Evolutionary conservation across 306 rosid genomes (phyloP).

Genomic region (Boehmeria nivea): DNA sequence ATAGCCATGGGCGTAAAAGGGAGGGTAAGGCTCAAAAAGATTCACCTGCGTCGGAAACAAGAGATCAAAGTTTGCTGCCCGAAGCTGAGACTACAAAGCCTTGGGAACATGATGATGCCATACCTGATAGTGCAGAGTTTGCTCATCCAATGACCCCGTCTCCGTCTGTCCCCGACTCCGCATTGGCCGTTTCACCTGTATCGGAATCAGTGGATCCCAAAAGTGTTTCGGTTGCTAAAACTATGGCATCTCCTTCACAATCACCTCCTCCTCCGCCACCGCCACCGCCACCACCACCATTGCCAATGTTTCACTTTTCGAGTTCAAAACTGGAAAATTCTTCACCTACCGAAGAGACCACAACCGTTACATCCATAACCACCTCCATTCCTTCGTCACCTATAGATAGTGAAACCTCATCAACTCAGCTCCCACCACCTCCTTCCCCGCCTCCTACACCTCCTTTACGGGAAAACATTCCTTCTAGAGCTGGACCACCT

Average conservation of each 20-base stretch:
- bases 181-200: constrained; percentile 8
- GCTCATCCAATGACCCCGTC: constrained; percentile 4
- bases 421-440: constrained; percentile 32
- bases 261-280: constrained; percentile 27
- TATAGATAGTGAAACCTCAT: no score
- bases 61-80: not conserved
- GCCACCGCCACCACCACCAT: constrained; percentile 19
- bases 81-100: constrained; percentile 18
- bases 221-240: constrained; percentile 24
- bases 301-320: constrained; percentile 19
- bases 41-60: constrained; percentile 10
- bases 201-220: constrained; percentile 33
- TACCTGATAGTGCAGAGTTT: constrained; percentile 9
- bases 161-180: constrained; percentile 17
- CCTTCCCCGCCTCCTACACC: constrained; percentile 36
- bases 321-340: constrained; percentile 22
- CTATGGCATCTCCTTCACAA: constrained; percentile 32
- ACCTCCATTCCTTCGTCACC: no score
- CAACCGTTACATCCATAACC: constrained; percentile 32
- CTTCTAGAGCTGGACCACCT: constrained; percentile 26
- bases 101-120: constrained; percentile 12
- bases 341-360: constrained; percentile 18
- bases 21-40: constrained; percentile 26
- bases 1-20: constrained; percentile 20
- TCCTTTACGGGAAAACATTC: constrained; percentile 26